Evolutionary conservation across 306 rosid species (phyloP).

Genomic region (Alnus glutinosa): DNA sequence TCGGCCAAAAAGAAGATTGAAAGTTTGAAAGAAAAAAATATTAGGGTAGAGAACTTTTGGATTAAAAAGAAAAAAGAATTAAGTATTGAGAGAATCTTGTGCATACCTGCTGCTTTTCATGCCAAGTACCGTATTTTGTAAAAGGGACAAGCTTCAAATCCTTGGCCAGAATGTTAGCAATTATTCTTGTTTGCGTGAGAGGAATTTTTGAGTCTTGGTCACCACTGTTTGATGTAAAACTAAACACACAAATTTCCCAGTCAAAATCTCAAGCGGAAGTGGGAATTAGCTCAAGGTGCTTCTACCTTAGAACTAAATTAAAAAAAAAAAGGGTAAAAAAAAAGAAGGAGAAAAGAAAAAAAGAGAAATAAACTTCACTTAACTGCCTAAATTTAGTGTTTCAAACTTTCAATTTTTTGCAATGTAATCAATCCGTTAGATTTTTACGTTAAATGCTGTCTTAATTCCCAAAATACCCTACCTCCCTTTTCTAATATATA

Average conservation of each 20-base stretch:
- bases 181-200: conserved; percentile 9
- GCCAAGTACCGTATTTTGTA: background rate
- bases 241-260: background rate
- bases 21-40: too few relatives aligned
- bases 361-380: too few relatives aligned
- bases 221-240: background rate
- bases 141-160: background rate
- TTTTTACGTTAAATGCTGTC: too few relatives aligned
- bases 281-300: background rate
- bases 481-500: too few relatives aligned
- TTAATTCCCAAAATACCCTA: too few relatives aligned
- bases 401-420: too few relatives aligned
- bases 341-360: background rate
- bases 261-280: background rate
- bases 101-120: background rate
- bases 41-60: too few relatives aligned
- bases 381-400: too few relatives aligned
- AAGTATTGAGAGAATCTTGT: background rate
- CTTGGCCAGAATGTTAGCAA: conserved; percentile 3
- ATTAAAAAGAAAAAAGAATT: background rate
- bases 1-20: too few relatives aligned
- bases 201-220: conserved; percentile 9
- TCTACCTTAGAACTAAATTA: background rate
- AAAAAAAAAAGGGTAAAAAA: background rate
- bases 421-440: too few relatives aligned